Conservation (phyloP, 202 grass and related monocot genomes). For the Schoenoplectus triqueter region DNA sequence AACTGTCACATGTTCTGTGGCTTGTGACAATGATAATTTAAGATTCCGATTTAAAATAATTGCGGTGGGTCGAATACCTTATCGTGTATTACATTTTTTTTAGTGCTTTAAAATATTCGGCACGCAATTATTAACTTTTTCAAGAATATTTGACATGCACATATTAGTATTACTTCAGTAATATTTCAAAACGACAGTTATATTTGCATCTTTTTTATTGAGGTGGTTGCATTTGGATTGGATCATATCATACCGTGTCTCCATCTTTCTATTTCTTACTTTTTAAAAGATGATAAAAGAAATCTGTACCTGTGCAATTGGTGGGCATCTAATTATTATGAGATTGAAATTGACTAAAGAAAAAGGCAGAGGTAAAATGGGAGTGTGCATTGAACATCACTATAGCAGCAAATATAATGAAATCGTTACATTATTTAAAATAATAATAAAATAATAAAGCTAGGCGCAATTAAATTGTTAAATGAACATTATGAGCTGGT, state of each 20-base stretch:
- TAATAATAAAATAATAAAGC: background rate
- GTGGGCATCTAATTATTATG: constrained; percentile 19
- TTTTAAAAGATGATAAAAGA: constrained; percentile 26
- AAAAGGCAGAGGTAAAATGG: background rate
- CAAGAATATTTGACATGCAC: background rate
- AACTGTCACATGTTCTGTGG: background rate
- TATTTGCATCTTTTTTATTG: background rate
- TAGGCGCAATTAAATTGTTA: background rate
- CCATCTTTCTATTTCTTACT: constrained; percentile 27
- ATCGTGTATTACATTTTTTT: background rate
- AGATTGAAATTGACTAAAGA: constrained; percentile 20
- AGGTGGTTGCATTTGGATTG: background rate
- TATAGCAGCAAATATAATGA: background rate
- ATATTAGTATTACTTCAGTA: background rate
- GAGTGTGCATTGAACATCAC: background rate
- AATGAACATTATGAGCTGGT: background rate
- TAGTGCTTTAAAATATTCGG: background rate
- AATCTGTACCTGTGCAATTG: background rate
- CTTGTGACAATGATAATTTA: background rate
- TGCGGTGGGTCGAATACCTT: background rate
- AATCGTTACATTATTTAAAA: background rate
- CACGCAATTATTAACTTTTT: background rate
- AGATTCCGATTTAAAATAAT: background rate
- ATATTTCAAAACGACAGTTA: background rate
- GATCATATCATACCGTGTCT: constrained; percentile 24